Evolutionary conservation across 2,329 filamentous ascomycete genomes (phyloP).

Genomic region (Diaporthe longicolla): DNA sequence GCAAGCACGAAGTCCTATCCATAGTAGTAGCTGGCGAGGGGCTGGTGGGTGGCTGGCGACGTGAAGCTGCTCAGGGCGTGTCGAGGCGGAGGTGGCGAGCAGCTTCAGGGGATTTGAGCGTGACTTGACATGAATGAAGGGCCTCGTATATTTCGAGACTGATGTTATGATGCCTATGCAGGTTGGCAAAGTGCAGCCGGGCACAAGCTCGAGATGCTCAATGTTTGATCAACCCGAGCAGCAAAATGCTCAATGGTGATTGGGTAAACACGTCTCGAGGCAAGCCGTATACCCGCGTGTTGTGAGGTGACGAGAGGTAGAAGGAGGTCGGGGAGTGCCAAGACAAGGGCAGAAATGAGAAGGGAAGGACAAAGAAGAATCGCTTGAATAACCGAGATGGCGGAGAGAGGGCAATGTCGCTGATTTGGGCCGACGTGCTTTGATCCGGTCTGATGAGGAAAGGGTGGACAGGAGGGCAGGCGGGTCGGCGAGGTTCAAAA

Average conservation of each 20-base stretch:
- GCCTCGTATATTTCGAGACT: neutral
- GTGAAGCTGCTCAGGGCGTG: constrained; percentile 36
- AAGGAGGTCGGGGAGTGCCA: constrained; percentile 17
- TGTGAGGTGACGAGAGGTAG: constrained; percentile 4
- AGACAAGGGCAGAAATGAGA: constrained; percentile 3
- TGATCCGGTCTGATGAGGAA: neutral
- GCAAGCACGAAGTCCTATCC: constrained; percentile 36
- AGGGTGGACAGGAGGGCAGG: constrained; percentile 1
- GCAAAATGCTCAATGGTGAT: constrained; percentile 6
- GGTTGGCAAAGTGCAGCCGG: constrained; percentile 2
- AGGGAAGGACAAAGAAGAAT: neutral
- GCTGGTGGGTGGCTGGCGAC: neutral
- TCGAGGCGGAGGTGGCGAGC: constrained; percentile 27
- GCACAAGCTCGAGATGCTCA: constrained; percentile 6
- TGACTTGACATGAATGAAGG: constrained; percentile 30
- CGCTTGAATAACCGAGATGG: constrained; percentile 5
- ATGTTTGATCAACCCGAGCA: constrained; percentile 25
- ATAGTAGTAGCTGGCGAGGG: constrained; percentile 28
- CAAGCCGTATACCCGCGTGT: neutral
- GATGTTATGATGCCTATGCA: neutral
- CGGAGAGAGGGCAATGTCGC: neutral
- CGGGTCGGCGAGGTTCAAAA: constrained; percentile 28
- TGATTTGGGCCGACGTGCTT: constrained; percentile 2
- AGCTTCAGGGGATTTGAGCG: constrained; percentile 30
- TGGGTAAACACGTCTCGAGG: constrained; percentile 2